Percentiles rank a stretch among this genome's conserved stretches.
Evolutionary conservation across 257 asterid genomes (phyloP).

Genomic region (Nicotiana paniculata): DNA sequence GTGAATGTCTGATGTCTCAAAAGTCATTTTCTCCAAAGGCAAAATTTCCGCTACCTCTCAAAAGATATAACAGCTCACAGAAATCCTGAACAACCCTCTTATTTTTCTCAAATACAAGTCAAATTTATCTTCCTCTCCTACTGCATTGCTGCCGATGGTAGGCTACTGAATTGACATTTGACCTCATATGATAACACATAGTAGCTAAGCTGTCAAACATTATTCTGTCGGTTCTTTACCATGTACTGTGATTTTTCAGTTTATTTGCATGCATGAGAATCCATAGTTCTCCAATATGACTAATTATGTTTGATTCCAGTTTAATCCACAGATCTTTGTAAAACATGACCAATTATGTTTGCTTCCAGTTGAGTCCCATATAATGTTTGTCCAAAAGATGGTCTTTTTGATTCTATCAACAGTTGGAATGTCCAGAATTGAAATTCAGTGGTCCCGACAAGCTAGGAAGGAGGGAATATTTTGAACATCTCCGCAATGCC

Average conservation of each 20-base stretch:
- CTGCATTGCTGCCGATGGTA: neutral
- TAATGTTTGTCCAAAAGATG: conserved; percentile 25
- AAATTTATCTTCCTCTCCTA: neutral
- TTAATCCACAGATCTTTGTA: too few relatives aligned
- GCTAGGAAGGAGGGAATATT: conserved; percentile 73
- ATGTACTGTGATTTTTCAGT: neutral
- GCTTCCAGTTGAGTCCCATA: neutral
- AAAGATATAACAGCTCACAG: neutral
- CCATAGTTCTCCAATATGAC: neutral
- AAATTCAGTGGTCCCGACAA: conserved; percentile 85
- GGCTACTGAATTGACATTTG: neutral
- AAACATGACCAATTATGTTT: neutral
- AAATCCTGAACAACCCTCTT: neutral
- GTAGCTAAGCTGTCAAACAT: neutral
- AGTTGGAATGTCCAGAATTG: conserved; percentile 99
- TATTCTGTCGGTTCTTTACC: neutral
- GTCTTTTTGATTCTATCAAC: conserved; percentile 57
- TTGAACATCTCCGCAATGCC: conserved; percentile 86
- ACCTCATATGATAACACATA: neutral
- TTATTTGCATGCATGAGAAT: neutral
- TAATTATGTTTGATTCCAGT: neutral
- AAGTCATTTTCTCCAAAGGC: neutral
- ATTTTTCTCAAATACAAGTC: neutral
- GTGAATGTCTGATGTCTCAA: neutral
- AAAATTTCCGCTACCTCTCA: neutral